Conservation (phyloP, 1,284 basidiomycete species). For the Thecaphora frezii region DNA sequence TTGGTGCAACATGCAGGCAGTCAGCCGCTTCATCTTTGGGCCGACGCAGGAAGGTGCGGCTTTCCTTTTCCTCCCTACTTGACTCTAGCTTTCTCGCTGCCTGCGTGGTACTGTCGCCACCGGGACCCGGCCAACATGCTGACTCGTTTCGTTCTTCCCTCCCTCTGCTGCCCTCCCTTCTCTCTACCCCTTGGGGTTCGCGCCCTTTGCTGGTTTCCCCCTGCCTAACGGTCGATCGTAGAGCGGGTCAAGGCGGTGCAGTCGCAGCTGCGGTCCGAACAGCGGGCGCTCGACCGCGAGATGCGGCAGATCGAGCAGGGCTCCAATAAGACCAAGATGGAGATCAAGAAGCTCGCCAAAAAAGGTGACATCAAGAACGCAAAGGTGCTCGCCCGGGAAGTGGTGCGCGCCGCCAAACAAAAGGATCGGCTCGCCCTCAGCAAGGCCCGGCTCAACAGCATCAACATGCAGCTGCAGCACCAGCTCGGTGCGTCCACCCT, state of each 20-base stretch:
- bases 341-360: constrained; percentile 84
- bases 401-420: constrained; percentile 93
- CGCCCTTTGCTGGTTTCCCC: no score
- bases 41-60: constrained; percentile 80
- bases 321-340: constrained; percentile 75
- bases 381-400: constrained; percentile 83
- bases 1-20: constrained; percentile 89
- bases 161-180: not conserved
- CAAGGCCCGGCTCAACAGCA: constrained; percentile 90
- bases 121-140: constrained; percentile 10
- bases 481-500: constrained; percentile 86
- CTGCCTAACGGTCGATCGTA: no score
- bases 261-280: constrained; percentile 50
- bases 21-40: constrained; percentile 88
- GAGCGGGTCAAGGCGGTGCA: constrained; percentile 50
- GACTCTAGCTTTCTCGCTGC: constrained; percentile 36
- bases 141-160: not conserved
- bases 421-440: constrained; percentile 86
- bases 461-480: constrained; percentile 84
- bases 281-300: constrained; percentile 50
- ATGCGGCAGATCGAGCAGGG: constrained; percentile 74
- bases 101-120: no score
- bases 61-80: no score
- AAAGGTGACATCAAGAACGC: constrained; percentile 93
- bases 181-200: no score